Conservation (phyloP, 202 grass and related monocot genomes). For the Setaria italica region DNA sequence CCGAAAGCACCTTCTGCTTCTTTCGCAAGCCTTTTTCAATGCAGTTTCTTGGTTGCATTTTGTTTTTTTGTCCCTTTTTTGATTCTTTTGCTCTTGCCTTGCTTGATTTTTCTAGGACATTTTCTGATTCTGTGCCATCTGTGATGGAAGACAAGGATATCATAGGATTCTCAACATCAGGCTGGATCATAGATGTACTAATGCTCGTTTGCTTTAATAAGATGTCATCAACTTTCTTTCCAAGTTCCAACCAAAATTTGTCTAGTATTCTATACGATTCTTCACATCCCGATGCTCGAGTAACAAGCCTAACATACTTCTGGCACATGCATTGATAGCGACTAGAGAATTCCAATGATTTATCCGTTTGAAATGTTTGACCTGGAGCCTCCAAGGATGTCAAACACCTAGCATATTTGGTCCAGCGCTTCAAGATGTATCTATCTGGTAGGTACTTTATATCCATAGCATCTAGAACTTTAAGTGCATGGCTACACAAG, state of each 20-base stretch:
- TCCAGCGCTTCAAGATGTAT: conserved; percentile 73
- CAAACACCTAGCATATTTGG: conserved; percentile 57
- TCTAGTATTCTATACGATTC: conserved; percentile 61
- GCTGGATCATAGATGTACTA: conserved; percentile 31
- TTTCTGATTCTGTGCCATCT: conserved; percentile 35
- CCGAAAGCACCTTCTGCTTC: conserved; percentile 60
- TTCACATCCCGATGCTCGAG: conserved; percentile 66
- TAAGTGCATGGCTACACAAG: conserved; percentile 70
- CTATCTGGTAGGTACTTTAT: conserved; percentile 60
- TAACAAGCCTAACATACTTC: conserved; percentile 64
- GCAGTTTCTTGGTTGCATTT: conserved; percentile 54
- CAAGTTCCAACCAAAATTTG: conserved; percentile 57
- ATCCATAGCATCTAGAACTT: conserved; percentile 70
- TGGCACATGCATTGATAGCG: conserved; percentile 63
- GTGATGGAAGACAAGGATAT: conserved; percentile 56
- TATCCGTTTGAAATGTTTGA: conserved; percentile 51
- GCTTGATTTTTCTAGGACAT: conserved; percentile 49
- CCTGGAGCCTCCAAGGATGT: conserved; percentile 36
- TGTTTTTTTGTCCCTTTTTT: conserved; percentile 60
- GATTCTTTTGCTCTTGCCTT: conserved; percentile 35
- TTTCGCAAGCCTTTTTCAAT: conserved; percentile 66
- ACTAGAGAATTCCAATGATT: conserved; percentile 56
- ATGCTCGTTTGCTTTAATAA: conserved; percentile 62
- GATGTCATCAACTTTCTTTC: conserved; percentile 65
- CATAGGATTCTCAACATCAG: conserved; percentile 48